Base-by-base conservation (phyloP, 73 alveolate genomes). In the Tetrahymena borealis region DNA sequence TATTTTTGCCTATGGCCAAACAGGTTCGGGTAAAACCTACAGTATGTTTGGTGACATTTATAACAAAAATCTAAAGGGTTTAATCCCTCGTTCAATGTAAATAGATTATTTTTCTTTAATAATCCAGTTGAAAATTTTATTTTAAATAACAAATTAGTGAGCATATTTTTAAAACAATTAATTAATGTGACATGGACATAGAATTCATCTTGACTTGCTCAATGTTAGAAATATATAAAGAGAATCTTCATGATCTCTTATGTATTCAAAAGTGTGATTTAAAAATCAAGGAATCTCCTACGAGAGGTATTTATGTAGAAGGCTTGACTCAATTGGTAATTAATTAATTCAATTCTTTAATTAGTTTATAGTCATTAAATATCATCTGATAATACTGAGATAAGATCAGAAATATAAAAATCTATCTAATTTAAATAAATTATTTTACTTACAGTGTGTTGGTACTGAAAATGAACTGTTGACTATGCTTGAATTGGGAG, bases 21-120 rank as follows among this genome's bases (percentile, higher is more conserved):
- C 99, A 39, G 99, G 99, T 10, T 94, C 98, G 33, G 99, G 99
- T 11, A 98, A 98, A 94, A 98, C 99, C 20, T 98, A 90, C 94
- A 98, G 99, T 5, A 98, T 98, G 98, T 98, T 96, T 96, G 99
- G 99, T 2, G 98, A 97, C 91, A 39, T 98, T 78, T 91, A 91
- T 91, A 99, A 98, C 92, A 96, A 93, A 36, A 92, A 94, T 18
- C 40, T 39, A 13, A 94, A 95, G 94, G 99, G 99, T 13, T 94
- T 98, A n/a, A 96, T 98, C 11, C 99, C 99, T 13, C 98, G 99
- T 95, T 96, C 98, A 20, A 96, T 39, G 94, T 78, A 78, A 94
- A n/a, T n/a, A 96, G 77, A 96, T 96, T 12, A 94, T 78, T 38
- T 79, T 35, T 13, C 85, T 11, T 32, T n/a, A n/a, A n/a, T n/a